Percentiles rank a stretch among this genome's conserved stretches.
Evolutionary conservation across 306 rosid species (phyloP).

Genomic region (Gillenia trifoliata): DNA sequence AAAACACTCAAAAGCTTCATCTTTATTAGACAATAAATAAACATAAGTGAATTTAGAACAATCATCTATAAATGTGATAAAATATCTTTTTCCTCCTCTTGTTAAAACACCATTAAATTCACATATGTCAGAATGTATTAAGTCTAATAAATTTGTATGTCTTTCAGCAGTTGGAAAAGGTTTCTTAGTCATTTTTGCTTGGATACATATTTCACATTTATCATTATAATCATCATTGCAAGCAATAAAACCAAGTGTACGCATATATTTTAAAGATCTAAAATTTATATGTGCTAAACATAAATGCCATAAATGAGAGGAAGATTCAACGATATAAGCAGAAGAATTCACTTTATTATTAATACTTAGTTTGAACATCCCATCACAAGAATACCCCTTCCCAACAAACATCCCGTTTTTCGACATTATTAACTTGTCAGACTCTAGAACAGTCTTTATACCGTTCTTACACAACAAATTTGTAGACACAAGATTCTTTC

Average conservation of each 20-base stretch:
- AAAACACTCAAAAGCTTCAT: neutral
- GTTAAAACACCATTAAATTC: conserved; percentile 1
- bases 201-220: neutral
- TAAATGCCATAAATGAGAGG: neutral
- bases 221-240: neutral
- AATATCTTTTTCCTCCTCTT: neutral
- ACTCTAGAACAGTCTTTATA: no score
- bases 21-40: no score
- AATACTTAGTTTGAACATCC: no score
- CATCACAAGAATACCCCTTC: no score
- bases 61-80: no score
- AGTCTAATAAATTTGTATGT: neutral
- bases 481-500: neutral
- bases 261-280: neutral
- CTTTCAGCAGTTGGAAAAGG: neutral
- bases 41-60: no score
- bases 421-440: no score
- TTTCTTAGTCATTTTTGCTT: conserved; percentile 11
- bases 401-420: no score
- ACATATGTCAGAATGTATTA: neutral
- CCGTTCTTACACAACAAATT: no score
- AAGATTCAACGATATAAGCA: no score
- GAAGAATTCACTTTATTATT: no score
- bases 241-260: neutral
- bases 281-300: neutral